These are phyloP conservation scores for Cymbopogon citratus DNA, from an alignment of 176 grass and related monocot species.

Conservation along the genomic window DNA sequence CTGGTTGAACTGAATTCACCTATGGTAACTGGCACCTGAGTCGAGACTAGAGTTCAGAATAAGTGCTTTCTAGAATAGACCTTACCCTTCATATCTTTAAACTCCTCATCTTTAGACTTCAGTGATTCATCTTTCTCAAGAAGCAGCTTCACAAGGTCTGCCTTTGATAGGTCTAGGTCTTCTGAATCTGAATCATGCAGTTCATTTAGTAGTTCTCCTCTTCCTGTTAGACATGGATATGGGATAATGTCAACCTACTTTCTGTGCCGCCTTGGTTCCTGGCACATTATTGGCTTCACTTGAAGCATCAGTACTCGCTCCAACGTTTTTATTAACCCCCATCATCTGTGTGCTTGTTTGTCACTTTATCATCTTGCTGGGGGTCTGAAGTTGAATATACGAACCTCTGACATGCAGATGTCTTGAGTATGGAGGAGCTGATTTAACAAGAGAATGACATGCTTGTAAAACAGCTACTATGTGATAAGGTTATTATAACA, in stretches of 20 bases:
- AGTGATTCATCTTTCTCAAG: conserved; percentile 51
- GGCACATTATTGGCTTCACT: neutral
- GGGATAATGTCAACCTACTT: conserved; percentile 31
- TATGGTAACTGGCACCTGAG: neutral
- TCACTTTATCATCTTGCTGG: conserved; percentile 36
- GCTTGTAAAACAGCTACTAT: neutral
- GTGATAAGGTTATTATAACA: neutral
- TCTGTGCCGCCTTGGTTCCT: neutral
- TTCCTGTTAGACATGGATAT: conserved; percentile 8
- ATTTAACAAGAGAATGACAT: conserved; percentile 3
- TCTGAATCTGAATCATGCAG: conserved; percentile 58
- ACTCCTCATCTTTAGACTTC: conserved; percentile 50
- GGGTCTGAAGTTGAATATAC: conserved; percentile 38
- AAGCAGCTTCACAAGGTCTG: conserved; percentile 56
- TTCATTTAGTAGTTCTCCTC: conserved; percentile 42
- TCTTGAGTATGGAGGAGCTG: conserved; percentile 6
- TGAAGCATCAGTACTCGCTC: neutral
- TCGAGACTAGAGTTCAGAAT: neutral
- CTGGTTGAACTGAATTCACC: neutral
- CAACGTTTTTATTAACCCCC: conserved; percentile 4
- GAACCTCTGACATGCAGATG: conserved; percentile 32
- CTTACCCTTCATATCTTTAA: conserved; percentile 57
- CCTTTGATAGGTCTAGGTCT: conserved; percentile 35
- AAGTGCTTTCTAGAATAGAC: conserved; percentile 13
- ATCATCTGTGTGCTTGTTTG: conserved; percentile 2